phyloP scores from a whole-genome alignment of 2,329 filamentous ascomycete genomes.

The Neodidymelliopsis sp. region DNA sequence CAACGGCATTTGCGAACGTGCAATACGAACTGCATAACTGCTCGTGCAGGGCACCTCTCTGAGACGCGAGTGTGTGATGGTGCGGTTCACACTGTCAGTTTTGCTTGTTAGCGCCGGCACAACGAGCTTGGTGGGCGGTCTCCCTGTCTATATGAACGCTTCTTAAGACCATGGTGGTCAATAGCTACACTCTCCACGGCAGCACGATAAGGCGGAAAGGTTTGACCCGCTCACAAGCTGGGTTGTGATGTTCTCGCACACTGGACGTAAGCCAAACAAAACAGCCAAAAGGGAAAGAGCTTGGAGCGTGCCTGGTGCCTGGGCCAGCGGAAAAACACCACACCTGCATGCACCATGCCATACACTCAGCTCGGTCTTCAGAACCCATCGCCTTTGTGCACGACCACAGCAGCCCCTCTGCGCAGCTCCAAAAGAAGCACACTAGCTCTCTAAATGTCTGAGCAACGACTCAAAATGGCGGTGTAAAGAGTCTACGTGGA shows the following conservation, averaged over 20 bases:
- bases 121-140: background rate
- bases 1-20: conserved; percentile 9
- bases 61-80: conserved; percentile 2
- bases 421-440: background rate
- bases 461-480: conserved; percentile 4
- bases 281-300: too few species aligned
- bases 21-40: conserved; percentile 11
- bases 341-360: background rate
- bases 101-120: conserved; percentile 3
- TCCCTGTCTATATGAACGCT: conserved; percentile 8
- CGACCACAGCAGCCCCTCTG: background rate
- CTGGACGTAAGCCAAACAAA: too few species aligned
- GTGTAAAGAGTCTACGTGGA: conserved; percentile 19
- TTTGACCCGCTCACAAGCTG: too few species aligned
- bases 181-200: too few species aligned
- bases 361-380: background rate
- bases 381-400: background rate
- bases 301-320: background rate
- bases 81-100: conserved; percentile 1
- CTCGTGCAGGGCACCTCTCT: conserved; percentile 7
- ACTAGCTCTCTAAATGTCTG: background rate
- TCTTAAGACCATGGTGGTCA: background rate
- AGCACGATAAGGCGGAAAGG: too few species aligned
- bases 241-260: too few species aligned
- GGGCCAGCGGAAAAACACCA: background rate